Evolutionary conservation across 352 stramenopile species (phyloP).

Genomic region (Pilasporangium apinafurcum): DNA sequence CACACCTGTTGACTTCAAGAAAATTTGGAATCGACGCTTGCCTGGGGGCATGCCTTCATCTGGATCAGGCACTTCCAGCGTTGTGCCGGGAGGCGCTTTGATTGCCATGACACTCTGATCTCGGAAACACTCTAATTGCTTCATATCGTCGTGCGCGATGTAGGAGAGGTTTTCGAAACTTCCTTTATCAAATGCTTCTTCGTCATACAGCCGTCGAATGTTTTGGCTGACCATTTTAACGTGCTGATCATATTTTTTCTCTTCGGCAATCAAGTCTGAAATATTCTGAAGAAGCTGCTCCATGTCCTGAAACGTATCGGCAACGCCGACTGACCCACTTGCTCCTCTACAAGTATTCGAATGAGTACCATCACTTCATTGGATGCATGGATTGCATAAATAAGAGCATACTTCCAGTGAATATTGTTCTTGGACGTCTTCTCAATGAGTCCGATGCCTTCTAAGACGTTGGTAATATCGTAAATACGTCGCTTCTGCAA

Average conservation of each 20-base stretch:
- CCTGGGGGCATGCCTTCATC: slow-evolving; percentile 90
- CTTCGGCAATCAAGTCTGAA: slow-evolving; percentile 76
- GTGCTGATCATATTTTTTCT: slow-evolving; percentile 78
- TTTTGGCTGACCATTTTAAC: slow-evolving; percentile 78
- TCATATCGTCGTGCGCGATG: slow-evolving; percentile 87
- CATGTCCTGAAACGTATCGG: slow-evolving; percentile 59
- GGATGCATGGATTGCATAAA: background rate
- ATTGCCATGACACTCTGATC: slow-evolving; percentile 93
- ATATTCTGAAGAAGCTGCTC: slow-evolving; percentile 71
- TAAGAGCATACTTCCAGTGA: slow-evolving; percentile 88
- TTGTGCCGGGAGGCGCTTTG: slow-evolving; percentile 90
- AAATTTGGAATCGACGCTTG: slow-evolving; percentile 91
- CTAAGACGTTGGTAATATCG: slow-evolving; percentile 98
- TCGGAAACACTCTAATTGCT: slow-evolving; percentile 70
- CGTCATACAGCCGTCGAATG: slow-evolving; percentile 80
- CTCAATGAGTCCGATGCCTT: slow-evolving; percentile 96
- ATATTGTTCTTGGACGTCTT: slow-evolving; percentile 99
- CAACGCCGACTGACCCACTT: slow-evolving; percentile 30
- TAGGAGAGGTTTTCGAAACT: slow-evolving; percentile 80
- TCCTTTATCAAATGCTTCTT: slow-evolving; percentile 72
- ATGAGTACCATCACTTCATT: background rate
- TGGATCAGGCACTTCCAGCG: slow-evolving; percentile 91
- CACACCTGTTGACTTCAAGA: slow-evolving; percentile 84
- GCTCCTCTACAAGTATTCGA: slow-evolving; percentile 28
- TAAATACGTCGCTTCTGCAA: slow-evolving; percentile 95